A percentile compares a stretch with the other conserved stretches of the same genome.
Conservation (phyloP, 2,329 filamentous ascomycete genomes). For the Fusarium caatingaense region DNA sequence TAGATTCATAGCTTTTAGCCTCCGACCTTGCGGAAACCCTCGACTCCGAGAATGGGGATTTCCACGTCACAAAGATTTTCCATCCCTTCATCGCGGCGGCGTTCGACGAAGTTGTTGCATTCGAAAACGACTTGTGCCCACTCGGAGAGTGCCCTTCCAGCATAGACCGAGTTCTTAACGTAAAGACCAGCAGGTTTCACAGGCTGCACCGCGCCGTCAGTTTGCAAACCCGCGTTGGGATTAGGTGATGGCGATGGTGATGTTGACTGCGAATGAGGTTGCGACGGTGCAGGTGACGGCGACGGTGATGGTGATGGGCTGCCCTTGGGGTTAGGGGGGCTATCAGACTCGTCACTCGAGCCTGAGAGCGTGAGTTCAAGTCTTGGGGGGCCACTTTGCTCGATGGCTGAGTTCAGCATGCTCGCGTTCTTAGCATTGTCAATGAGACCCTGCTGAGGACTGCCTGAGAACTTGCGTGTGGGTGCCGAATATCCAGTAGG, state of each 20-base stretch:
- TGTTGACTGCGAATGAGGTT: constrained; percentile 7
- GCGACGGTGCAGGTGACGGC: constrained; percentile 1
- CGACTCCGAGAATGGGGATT: constrained; percentile 56
- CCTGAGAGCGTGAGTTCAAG: constrained; percentile 41
- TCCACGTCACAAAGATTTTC: constrained; percentile 75
- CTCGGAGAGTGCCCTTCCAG: constrained; percentile 80
- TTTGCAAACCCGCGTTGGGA: constrained; percentile 37
- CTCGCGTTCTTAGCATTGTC: constrained; percentile 64
- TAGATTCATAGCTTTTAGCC: constrained; percentile 39
- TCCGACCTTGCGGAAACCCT: constrained; percentile 55
- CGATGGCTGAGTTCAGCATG: constrained; percentile 50
- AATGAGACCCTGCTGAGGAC: constrained; percentile 59
- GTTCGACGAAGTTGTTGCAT: constrained; percentile 84
- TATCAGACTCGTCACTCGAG: constrained; percentile 27
- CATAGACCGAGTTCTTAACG: constrained; percentile 66
- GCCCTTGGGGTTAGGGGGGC: constrained; percentile 8
- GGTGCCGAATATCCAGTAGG: constrained; percentile 55
- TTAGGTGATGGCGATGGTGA: constrained; percentile 34
- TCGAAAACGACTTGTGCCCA: constrained; percentile 81
- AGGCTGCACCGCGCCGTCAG: constrained; percentile 54
- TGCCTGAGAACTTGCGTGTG: constrained; percentile 62
- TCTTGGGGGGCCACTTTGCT: constrained; percentile 33
- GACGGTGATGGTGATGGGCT: constrained; percentile 20
- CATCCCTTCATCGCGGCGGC: constrained; percentile 79
- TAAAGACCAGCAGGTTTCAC: constrained; percentile 60